Percentiles rank a stretch among this genome's conserved stretches.
Evolutionary conservation across 2,329 filamentous ascomycete genomes (phyloP).

Genomic region (Aspergillus awamori): DNA sequence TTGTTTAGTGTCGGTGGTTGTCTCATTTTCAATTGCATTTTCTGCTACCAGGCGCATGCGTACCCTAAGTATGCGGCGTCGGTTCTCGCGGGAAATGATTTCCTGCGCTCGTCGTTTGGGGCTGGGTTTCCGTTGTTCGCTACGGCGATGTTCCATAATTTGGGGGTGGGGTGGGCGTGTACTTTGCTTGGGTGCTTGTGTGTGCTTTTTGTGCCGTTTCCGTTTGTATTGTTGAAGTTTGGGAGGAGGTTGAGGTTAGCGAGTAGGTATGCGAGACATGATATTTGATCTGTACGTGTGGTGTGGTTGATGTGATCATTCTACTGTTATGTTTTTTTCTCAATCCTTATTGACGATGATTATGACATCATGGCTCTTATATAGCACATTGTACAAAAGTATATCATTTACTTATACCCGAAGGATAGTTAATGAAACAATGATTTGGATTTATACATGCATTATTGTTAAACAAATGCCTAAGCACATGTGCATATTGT

Average conservation of each 20-base stretch:
- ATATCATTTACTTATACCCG: no score
- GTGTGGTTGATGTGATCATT: neutral
- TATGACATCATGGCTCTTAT: neutral
- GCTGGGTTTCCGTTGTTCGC: slow-evolving; percentile 36
- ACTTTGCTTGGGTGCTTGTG: slow-evolving; percentile 34
- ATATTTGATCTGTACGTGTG: slow-evolving; percentile 15
- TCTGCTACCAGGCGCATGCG: slow-evolving; percentile 73
- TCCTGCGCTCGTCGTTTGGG: slow-evolving; percentile 63
- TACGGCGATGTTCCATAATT: slow-evolving; percentile 36
- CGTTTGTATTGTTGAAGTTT: slow-evolving; percentile 34
- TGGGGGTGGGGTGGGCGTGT: slow-evolving; percentile 37
- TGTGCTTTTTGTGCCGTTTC: slow-evolving; percentile 41
- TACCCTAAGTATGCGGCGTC: slow-evolving; percentile 72
- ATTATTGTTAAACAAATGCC: no score
- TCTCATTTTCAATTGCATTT: slow-evolving; percentile 70
- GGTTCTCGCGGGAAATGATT: slow-evolving; percentile 73
- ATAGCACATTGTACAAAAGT: no score
- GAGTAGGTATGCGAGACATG: slow-evolving; percentile 27
- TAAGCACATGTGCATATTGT: no score
- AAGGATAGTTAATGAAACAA: no score
- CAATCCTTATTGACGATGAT: neutral
- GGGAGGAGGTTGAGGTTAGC: slow-evolving; percentile 23
- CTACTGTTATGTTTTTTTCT: no score
- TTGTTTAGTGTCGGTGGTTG: slow-evolving; percentile 72
- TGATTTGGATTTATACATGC: no score